Percentiles rank a stretch among this genome's conserved stretches.
phyloP scores from a whole-genome alignment of 129 eudicot genomes.

The Chrysanthemum seticuspe region DNA sequence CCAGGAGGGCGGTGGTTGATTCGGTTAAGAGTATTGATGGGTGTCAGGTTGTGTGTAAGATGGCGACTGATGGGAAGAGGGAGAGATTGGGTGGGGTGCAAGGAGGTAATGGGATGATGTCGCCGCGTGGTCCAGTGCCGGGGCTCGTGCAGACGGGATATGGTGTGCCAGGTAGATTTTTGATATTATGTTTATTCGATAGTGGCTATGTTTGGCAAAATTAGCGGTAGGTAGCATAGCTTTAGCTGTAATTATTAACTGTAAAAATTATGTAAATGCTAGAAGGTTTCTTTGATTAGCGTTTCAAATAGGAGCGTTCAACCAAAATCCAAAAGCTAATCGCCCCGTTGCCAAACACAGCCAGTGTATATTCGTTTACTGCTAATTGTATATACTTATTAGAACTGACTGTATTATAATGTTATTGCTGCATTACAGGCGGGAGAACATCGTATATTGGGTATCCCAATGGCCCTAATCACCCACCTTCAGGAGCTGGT shows the following conservation, averaged over 20 bases:
- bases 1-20: slow-evolving; percentile 60
- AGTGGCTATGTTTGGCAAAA: too few species aligned
- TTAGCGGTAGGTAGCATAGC: too few species aligned
- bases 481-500: slow-evolving; percentile 24
- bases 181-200: neutral
- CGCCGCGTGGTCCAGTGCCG: slow-evolving; percentile 21
- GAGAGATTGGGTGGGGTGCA: slow-evolving; percentile 35
- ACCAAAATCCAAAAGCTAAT: too few species aligned
- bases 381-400: neutral
- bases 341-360: too few species aligned
- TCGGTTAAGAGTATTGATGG: slow-evolving; percentile 72
- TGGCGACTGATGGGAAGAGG: slow-evolving; percentile 88
- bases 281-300: too few species aligned
- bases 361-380: neutral
- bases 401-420: slow-evolving; percentile 6
- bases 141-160: slow-evolving; percentile 38
- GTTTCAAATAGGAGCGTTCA: too few species aligned
- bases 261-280: too few species aligned
- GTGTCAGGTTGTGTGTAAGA: slow-evolving; percentile 74
- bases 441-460: slow-evolving; percentile 34
- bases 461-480: slow-evolving; percentile 42
- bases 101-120: slow-evolving; percentile 18
- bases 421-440: slow-evolving; percentile 31
- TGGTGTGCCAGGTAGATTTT: slow-evolving; percentile 31
- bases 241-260: too few species aligned